phyloP scores from a whole-genome alignment of 2,329 filamentous ascomycete genomes.

The Cordyceps pruinosa region DNA sequence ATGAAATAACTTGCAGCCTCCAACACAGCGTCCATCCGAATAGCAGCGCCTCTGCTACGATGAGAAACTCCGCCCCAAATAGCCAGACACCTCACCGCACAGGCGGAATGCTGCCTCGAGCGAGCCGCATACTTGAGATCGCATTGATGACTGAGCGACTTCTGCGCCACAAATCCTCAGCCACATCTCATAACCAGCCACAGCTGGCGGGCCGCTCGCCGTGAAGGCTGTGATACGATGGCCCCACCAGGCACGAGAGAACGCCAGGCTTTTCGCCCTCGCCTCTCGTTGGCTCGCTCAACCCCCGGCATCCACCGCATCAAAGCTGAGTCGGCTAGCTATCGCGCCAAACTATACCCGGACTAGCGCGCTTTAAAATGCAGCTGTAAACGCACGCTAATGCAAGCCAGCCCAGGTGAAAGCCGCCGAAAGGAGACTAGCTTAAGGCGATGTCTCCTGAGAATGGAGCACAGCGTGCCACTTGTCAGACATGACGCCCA shows the following conservation, averaged over 20 bases:
- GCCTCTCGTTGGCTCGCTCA: neutral
- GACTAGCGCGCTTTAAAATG: neutral
- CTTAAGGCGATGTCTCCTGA: neutral
- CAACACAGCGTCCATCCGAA: neutral
- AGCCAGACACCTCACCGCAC: no score
- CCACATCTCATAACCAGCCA: conserved; percentile 3
- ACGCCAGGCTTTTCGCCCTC: neutral
- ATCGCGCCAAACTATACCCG: neutral
- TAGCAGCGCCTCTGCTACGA: no score
- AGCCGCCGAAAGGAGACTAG: conserved; percentile 2
- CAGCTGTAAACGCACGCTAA: neutral
- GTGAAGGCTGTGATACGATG: neutral
- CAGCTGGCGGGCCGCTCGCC: neutral
- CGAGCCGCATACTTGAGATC: no score
- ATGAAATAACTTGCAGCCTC: neutral
- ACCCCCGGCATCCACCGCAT: neutral
- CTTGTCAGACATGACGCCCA: conserved; percentile 6
- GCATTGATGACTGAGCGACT: no score
- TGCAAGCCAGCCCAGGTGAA: conserved; percentile 6
- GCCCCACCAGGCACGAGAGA: neutral
- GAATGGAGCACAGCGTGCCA: neutral
- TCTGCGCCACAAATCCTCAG: neutral
- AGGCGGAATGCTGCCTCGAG: no score
- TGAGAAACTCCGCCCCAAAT: no score
- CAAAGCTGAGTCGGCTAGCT: conserved; percentile 1